Evolutionary conservation across 2,329 filamentous ascomycete species (phyloP).

Genomic region (Aspergillus terreus): DNA sequence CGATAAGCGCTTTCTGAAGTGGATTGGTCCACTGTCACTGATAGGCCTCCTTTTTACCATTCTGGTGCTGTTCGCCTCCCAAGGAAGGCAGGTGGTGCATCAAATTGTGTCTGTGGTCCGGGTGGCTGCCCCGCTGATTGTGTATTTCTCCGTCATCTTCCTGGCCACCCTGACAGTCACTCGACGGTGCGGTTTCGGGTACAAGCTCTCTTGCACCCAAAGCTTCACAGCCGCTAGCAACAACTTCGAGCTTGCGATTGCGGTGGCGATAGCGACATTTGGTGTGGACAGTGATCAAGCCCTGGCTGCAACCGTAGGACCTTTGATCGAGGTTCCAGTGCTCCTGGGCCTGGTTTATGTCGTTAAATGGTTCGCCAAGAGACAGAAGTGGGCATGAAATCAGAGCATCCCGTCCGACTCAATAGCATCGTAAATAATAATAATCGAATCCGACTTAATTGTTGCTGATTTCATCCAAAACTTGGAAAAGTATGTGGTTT

Average conservation of each 20-base stretch:
- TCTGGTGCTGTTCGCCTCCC: slow-evolving; percentile 77
- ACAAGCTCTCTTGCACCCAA: slow-evolving; percentile 68
- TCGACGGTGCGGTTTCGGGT: slow-evolving; percentile 67
- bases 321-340: slow-evolving; percentile 82
- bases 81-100: slow-evolving; percentile 71
- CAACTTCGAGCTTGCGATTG: slow-evolving; percentile 90
- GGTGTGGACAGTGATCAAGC: slow-evolving; percentile 76
- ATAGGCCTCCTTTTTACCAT: slow-evolving; percentile 86
- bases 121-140: slow-evolving; percentile 73
- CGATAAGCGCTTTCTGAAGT: slow-evolving; percentile 65
- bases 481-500: slow-evolving; percentile 41
- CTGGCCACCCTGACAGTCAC: slow-evolving; percentile 61
- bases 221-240: slow-evolving; percentile 89
- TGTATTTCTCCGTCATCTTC: slow-evolving; percentile 79
- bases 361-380: slow-evolving; percentile 43
- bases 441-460: slow-evolving; percentile 10
- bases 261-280: slow-evolving; percentile 78
- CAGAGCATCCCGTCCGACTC: neutral
- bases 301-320: slow-evolving; percentile 76
- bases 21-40: slow-evolving; percentile 68
- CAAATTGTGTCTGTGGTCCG: slow-evolving; percentile 80
- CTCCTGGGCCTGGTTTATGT: slow-evolving; percentile 73
- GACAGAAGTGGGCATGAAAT: slow-evolving; percentile 20
- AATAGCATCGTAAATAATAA: neutral
- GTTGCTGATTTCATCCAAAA: slow-evolving; percentile 37